Base-by-base conservation (phyloP, 1,284 basidiomycete genomes). In the Boletus albobrunnescens region DNA sequence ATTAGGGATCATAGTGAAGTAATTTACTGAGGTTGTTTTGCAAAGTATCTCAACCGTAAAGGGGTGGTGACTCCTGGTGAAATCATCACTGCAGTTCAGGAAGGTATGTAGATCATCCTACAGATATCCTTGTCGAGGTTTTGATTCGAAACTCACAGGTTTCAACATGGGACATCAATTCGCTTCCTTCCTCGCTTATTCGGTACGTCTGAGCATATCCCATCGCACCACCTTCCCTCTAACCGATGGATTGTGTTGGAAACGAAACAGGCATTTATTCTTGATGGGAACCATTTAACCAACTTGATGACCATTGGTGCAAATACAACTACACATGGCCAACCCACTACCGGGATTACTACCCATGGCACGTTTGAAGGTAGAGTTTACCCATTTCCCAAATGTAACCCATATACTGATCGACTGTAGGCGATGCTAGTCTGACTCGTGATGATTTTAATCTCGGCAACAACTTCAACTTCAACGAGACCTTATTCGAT, bases 271-370 rank as follows among this genome's bases (percentile, higher is more conserved):
- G 47, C 51, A 26, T 64, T 61, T 24, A 0, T 61, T 27, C 51
- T 60, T 1, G 56, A 63, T 7, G 59, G 60, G 3, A 61, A 65
- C 19, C 59, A 63, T 17, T 42, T 60, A 48, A 63, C 60, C 12
- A 61, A 61, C 24, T 46, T 63, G 48, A 61, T 61, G 54, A 51
- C 44, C 37, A 65, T 61, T 19, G 59, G 60, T 36, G 56, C 58
- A 36, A 60, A 64, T 6, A 49, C 58, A 12, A 64, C 58, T 11
- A 44, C 44, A 13, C 26, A 52, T 1, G 17, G 20, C 17, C 17
- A 61, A 26, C 17, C 50, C 27, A 49, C 50, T 32, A 46, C 54
- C 0, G 58, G 59, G 6, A 32, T 65, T 2, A 65, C 47, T 14
- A 54, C 46, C 24, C 58, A 63, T 19, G 47, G 48, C 4, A 54